phyloP scores from a whole-genome alignment of 1,139 yeast species.

The Hyphopichia burtonii region DNA sequence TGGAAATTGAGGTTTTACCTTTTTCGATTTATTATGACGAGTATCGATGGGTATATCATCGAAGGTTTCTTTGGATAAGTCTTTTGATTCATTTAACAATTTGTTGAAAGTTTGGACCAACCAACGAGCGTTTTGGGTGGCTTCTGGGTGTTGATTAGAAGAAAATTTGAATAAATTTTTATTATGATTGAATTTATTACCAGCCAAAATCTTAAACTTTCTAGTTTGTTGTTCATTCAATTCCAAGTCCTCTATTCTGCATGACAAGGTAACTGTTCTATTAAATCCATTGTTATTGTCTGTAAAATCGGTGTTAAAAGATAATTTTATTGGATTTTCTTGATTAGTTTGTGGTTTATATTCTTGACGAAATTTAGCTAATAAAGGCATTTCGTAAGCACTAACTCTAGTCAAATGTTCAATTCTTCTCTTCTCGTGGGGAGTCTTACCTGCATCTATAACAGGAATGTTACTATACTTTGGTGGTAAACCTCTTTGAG shows the following conservation, averaged over 20 bases:
- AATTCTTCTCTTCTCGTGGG: constrained; percentile 36
- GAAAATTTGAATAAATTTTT: constrained; percentile 63
- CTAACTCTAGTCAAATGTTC: constrained; percentile 69
- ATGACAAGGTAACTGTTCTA: constrained; percentile 63
- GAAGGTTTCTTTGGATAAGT: constrained; percentile 54
- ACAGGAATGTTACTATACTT: constrained; percentile 41
- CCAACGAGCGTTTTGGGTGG: constrained; percentile 83
- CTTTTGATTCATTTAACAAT: constrained; percentile 66
- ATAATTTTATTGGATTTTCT: constrained; percentile 61
- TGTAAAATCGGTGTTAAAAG: constrained; percentile 72
- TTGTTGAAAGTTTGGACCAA: constrained; percentile 62
- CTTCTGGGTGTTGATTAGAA: constrained; percentile 62
- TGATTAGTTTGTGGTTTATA: constrained; percentile 46
- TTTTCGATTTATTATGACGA: constrained; percentile 59
- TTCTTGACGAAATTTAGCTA: constrained; percentile 69
- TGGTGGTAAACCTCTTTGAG: constrained; percentile 40
- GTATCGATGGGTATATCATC: constrained; percentile 80
- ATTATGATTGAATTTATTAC: constrained; percentile 67
- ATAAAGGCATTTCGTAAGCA: constrained; percentile 88
- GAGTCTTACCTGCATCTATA: constrained; percentile 34
- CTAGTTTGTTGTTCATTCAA: constrained; percentile 56
- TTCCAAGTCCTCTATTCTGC: constrained; percentile 53
- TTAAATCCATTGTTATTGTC: constrained; percentile 68
- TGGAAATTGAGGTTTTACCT: constrained; percentile 59
- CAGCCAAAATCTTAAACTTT: constrained; percentile 78